Evolutionary conservation across 345 rosid species (phyloP).

Genomic region (Eucalyptus marginata): DNA sequence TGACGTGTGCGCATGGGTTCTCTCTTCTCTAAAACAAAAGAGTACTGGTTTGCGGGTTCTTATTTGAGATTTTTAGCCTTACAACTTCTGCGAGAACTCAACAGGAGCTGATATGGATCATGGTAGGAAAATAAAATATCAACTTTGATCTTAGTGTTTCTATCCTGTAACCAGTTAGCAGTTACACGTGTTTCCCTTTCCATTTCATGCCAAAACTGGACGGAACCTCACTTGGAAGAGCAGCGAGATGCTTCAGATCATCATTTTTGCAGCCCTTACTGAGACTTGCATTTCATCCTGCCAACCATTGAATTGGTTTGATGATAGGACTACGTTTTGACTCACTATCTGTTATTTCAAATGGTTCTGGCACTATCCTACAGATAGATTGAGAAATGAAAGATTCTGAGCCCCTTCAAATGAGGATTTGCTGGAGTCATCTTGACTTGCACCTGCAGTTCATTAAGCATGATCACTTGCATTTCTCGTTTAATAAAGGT

Average conservation of each 20-base stretch:
- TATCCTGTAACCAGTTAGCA: background rate
- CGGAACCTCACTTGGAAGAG: conserved; percentile 58
- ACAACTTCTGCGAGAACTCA: conserved; percentile 80
- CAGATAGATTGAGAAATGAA: background rate
- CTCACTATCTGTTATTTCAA: background rate
- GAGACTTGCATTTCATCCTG: conserved; percentile 9
- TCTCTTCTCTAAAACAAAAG: background rate
- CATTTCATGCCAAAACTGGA: conserved; percentile 39
- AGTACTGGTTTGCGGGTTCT: background rate
- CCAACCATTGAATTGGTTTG: background rate
- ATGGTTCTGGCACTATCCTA: background rate
- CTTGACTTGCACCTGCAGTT: background rate
- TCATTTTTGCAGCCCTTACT: conserved; percentile 75
- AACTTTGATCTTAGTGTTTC: background rate
- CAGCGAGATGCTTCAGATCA: conserved; percentile 58
- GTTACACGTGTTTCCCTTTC: background rate
- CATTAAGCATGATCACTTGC: background rate
- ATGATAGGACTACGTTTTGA: background rate
- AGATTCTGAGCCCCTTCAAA: background rate
- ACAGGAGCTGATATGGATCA: conserved; percentile 33
- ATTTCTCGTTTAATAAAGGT: background rate
- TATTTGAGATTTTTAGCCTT: background rate
- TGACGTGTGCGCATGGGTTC: background rate
- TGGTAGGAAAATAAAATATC: conserved; percentile 15
- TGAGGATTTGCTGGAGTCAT: background rate